Evolutionary conservation across 139 green algal species (phyloP).

Genomic region (Chlamydomonas incerta): DNA sequence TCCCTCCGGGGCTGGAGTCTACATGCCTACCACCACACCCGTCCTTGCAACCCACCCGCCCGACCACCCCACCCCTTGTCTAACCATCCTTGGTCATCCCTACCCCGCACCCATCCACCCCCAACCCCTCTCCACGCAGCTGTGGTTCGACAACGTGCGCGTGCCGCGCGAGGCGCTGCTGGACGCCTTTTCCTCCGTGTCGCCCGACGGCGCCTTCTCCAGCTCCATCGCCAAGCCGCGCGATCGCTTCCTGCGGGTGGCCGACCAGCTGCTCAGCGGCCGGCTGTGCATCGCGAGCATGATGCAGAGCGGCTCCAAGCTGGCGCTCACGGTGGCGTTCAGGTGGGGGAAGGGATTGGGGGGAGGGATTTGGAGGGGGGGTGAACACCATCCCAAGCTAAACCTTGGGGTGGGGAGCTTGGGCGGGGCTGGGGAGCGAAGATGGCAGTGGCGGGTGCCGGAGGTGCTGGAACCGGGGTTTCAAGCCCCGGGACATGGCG

Average conservation of each 20-base stretch:
- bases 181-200: slow-evolving; percentile 76
- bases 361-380: neutral
- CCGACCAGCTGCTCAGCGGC: slow-evolving; percentile 92
- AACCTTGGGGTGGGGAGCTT: too few relatives aligned
- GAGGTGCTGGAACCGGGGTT: too few relatives aligned
- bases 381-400: too few relatives aligned
- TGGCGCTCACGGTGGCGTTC: slow-evolving; percentile 76
- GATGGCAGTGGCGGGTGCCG: too few relatives aligned
- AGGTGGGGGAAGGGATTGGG: slow-evolving; percentile 19
- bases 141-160: slow-evolving; percentile 62
- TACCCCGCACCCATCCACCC: neutral
- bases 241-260: slow-evolving; percentile 85
- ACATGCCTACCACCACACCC: too few relatives aligned
- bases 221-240: slow-evolving; percentile 71
- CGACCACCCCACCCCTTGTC: neutral
- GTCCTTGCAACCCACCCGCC: neutral
- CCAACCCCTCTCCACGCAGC: slow-evolving; percentile 14
- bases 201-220: slow-evolving; percentile 74
- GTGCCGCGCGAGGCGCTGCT: slow-evolving; percentile 82
- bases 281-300: slow-evolving; percentile 93
- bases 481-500: too few relatives aligned
- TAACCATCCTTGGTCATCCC: neutral
- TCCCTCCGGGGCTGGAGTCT: too few relatives aligned
- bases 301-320: slow-evolving; percentile 86
- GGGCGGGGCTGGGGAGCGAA: too few relatives aligned